Percentiles rank a stretch among this genome's conserved stretches.
Conservation (phyloP, 2,329 filamentous ascomycete species). For the Colletotrichum sp. region DNA sequence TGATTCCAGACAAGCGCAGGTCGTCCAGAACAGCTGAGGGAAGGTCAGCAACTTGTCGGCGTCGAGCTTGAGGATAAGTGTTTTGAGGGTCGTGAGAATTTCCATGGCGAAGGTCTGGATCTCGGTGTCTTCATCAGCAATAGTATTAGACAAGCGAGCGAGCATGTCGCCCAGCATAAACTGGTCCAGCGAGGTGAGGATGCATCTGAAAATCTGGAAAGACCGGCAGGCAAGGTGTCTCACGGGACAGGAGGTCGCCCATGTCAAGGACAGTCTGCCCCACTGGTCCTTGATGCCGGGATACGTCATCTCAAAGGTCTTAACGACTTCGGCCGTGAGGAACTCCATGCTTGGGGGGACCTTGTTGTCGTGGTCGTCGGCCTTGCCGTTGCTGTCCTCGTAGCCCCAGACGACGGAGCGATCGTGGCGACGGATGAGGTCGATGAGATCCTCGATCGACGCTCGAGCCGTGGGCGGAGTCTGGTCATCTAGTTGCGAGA, state of each 20-base stretch:
- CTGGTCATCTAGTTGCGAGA: slow-evolving; percentile 76
- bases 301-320: slow-evolving; percentile 84
- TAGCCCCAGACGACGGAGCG: slow-evolving; percentile 90
- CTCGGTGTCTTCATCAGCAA: slow-evolving; percentile 92
- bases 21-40: slow-evolving; percentile 97
- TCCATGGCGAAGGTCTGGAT: slow-evolving; percentile 98
- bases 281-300: slow-evolving; percentile 89
- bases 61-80: slow-evolving; percentile 85
- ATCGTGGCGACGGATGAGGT: slow-evolving; percentile 85
- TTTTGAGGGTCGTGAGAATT: slow-evolving; percentile 91
- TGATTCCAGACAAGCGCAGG: slow-evolving; percentile 92
- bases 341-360: slow-evolving; percentile 89
- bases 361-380: slow-evolving; percentile 74
- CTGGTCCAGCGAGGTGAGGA: slow-evolving; percentile 88
- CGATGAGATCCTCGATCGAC: slow-evolving; percentile 86
- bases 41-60: slow-evolving; percentile 83
- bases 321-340: slow-evolving; percentile 81
- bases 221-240: slow-evolving; percentile 94
- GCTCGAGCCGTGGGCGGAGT: slow-evolving; percentile 67
- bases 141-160: slow-evolving; percentile 91
- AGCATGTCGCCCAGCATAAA: slow-evolving; percentile 98
- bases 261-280: slow-evolving; percentile 88
- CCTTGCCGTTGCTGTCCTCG: slow-evolving; percentile 86
- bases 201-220: slow-evolving; percentile 96
- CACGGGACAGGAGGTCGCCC: slow-evolving; percentile 97